Percentiles rank a stretch among this genome's conserved stretches.
Evolutionary conservation across 164 flowering plant species (phyloP).

Genomic region (Umbellularia californica): DNA sequence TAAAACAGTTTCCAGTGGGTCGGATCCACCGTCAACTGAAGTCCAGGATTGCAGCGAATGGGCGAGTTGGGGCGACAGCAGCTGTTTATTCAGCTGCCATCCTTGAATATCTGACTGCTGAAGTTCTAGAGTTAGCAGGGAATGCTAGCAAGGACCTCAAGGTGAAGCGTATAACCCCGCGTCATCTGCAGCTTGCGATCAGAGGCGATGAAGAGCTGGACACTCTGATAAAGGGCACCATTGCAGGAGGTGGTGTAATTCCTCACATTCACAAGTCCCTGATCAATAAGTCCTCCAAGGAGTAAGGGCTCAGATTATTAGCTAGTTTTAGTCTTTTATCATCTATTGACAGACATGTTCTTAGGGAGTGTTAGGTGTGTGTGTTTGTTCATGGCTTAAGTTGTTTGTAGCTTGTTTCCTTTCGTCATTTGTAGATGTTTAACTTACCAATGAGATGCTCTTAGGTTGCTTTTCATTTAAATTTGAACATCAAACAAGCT

Average conservation of each 20-base stretch:
- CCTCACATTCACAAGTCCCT: constrained; percentile 98
- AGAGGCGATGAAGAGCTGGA: constrained; percentile 96
- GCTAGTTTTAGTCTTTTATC: background rate
- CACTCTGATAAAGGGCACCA: constrained; percentile 89
- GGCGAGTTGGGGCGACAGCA: constrained; percentile 94
- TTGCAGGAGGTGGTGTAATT: constrained; percentile 94
- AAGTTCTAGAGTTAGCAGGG: constrained; percentile 88
- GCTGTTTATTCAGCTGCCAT: constrained; percentile 93
- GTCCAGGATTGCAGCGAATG: constrained; percentile 65
- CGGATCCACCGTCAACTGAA: constrained; percentile 81
- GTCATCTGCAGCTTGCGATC: constrained; percentile 89
- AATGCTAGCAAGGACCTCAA: constrained; percentile 94
- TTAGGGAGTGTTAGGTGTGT: background rate
- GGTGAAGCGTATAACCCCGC: constrained; percentile 91
- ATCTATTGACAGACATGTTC: background rate
- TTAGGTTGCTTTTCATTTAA: too few relatives aligned
- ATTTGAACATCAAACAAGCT: too few relatives aligned
- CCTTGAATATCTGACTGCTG: constrained; percentile 87
- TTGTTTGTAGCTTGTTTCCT: background rate
- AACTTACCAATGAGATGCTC: too few relatives aligned
- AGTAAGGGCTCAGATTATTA: constrained; percentile 25
- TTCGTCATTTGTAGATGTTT: too few relatives aligned
- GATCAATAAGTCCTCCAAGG: constrained; percentile 86
- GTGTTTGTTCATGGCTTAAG: background rate
- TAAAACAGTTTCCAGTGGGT: constrained; percentile 74